phyloP scores from a whole-genome alignment of 768 basidiomycete genomes.

The Scleroderma bovista region DNA sequence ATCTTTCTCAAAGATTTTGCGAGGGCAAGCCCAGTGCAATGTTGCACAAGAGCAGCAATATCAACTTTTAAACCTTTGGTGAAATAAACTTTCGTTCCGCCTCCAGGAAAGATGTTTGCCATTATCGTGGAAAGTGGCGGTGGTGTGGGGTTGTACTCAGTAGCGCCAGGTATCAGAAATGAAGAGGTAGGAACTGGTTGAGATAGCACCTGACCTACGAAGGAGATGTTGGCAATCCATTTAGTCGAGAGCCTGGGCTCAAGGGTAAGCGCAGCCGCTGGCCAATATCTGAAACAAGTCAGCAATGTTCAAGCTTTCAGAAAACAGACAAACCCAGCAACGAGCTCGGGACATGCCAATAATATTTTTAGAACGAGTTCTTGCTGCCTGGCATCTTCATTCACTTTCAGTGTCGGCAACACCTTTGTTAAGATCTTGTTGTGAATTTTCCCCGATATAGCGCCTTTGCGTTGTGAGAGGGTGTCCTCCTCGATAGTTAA shows the following conservation, averaged over 20 bases:
- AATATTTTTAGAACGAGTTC: conserved; percentile 79
- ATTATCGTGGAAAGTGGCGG: conserved; percentile 68
- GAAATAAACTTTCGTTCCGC: conserved; percentile 63
- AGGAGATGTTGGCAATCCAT: conserved; percentile 88
- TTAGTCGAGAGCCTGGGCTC: conserved; percentile 85
- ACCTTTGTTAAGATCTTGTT: conserved; percentile 82
- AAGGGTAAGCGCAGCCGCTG: conserved; percentile 59
- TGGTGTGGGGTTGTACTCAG: conserved; percentile 59
- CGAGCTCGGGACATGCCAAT: conserved; percentile 80
- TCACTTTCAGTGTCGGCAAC: conserved; percentile 72
- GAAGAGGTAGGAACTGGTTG: conserved; percentile 61
- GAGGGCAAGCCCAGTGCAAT: conserved; percentile 75
- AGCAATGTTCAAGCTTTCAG: conserved; percentile 6
- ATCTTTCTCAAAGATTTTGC: conserved; percentile 75
- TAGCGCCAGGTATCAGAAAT: conserved; percentile 48
- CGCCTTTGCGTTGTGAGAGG: conserved; percentile 28
- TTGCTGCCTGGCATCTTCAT: conserved; percentile 82
- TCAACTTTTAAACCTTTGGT: conserved; percentile 76
- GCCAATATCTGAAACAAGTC: conserved; percentile 57
- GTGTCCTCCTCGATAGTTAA: conserved; percentile 35
- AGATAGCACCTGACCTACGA: conserved; percentile 74
- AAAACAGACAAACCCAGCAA: conserved; percentile 52
- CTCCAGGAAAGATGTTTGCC: conserved; percentile 74
- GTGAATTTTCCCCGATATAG: conserved; percentile 46
- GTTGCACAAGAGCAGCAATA: conserved; percentile 68